phyloP scores from a whole-genome alignment of 805 yeast species.

The Metschnikowia peoriensis region DNA sequence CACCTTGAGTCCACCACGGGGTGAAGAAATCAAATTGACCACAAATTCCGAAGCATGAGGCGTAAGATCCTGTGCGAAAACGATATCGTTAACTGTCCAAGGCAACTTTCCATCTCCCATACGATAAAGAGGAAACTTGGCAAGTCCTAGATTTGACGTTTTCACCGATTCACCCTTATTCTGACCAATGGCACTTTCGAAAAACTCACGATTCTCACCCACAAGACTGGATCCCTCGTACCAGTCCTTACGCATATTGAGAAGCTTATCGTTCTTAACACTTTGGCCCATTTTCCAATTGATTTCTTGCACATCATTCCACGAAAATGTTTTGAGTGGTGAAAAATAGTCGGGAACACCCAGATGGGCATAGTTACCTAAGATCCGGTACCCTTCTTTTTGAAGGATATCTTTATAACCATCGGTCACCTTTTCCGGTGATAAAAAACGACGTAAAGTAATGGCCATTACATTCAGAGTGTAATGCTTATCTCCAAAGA shows the following conservation, averaged over 20 bases:
- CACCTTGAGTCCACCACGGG: slow-evolving; percentile 33
- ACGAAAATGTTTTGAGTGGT: slow-evolving; percentile 29
- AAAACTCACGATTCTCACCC: slow-evolving; percentile 23
- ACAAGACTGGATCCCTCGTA: slow-evolving; percentile 15
- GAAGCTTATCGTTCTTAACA: slow-evolving; percentile 23
- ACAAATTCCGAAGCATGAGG: slow-evolving; percentile 34
- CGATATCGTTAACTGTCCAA: slow-evolving; percentile 31
- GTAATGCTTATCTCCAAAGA: slow-evolving; percentile 26
- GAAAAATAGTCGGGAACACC: slow-evolving; percentile 33
- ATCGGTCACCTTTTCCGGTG: slow-evolving; percentile 9
- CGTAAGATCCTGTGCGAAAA: slow-evolving; percentile 38
- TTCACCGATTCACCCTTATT: slow-evolving; percentile 33
- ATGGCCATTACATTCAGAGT: slow-evolving; percentile 30
- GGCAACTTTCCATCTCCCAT: neutral
- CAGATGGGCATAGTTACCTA: slow-evolving; percentile 34
- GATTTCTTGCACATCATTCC: slow-evolving; percentile 30
- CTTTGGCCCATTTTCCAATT: slow-evolving; percentile 19
- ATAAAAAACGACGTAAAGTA: slow-evolving; percentile 29
- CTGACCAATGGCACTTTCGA: slow-evolving; percentile 22
- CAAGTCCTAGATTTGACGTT: slow-evolving; percentile 37
- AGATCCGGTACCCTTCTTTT: slow-evolving; percentile 22
- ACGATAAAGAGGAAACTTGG: slow-evolving; percentile 21
- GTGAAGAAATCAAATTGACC: slow-evolving; percentile 29
- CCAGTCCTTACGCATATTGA: slow-evolving; percentile 23
- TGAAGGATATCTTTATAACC: slow-evolving; percentile 20